phyloP scores from a whole-genome alignment of 768 basidiomycete genomes.

The Lactarius quietus region DNA sequence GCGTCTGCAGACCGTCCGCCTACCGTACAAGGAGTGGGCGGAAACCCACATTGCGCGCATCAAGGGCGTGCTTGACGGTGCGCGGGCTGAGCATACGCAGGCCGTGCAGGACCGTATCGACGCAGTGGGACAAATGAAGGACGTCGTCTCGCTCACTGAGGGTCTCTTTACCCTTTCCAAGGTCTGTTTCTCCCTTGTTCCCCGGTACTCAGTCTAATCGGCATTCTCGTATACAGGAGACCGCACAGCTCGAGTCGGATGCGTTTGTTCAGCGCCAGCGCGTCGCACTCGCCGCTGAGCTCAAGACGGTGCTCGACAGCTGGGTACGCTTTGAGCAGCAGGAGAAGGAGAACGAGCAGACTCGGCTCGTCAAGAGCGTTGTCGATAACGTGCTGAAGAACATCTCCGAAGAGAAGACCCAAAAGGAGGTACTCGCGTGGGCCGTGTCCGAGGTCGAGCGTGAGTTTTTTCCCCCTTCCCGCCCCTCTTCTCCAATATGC shows the following conservation, averaged over 20 bases:
- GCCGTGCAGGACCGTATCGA: constrained; percentile 92
- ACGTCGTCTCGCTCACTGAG: constrained; percentile 89
- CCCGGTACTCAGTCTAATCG: not conserved
- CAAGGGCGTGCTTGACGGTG: constrained; percentile 71
- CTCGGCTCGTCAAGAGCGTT: constrained; percentile 82
- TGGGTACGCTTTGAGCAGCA: constrained; percentile 99
- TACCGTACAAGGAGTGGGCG: constrained; percentile 93
- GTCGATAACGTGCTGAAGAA: constrained; percentile 83
- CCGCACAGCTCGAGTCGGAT: constrained; percentile 83
- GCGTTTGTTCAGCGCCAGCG: constrained; percentile 91
- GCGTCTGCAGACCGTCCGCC: constrained; percentile 57
- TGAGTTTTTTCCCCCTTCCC: constrained; percentile 45
- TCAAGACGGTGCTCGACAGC: constrained; percentile 93
- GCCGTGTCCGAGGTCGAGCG: constrained; percentile 91
- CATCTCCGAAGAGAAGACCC: constrained; percentile 84
- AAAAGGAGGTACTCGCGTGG: constrained; percentile 73
- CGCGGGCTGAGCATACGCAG: constrained; percentile 86
- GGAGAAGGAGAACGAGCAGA: constrained; percentile 94
- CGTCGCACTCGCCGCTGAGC: constrained; percentile 77
- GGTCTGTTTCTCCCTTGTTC: constrained; percentile 40
- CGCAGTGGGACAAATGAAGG: constrained; percentile 91
- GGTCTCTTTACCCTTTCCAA: constrained; percentile 90
- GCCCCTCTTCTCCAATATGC: not conserved
- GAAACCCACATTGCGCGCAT: constrained; percentile 83
- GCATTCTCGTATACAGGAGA: constrained; percentile 55